Evolutionary conservation across 495 filamentous ascomycete species (phyloP), one percentile per base, ranked within the genome.

Genomic region (Bombardia bombarda): DNA sequence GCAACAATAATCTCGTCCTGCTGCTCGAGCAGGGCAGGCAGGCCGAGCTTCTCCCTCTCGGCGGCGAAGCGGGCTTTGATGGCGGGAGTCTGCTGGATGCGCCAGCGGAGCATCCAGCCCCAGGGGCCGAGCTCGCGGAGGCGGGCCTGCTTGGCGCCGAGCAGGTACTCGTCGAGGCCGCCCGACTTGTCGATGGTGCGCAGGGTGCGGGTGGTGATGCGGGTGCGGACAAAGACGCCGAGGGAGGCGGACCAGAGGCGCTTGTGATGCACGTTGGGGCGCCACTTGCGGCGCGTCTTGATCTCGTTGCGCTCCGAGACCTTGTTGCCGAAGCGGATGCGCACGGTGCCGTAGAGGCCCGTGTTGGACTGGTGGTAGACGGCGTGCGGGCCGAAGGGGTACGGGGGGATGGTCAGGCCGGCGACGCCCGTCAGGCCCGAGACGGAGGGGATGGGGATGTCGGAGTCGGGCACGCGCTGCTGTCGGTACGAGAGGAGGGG

Each of bases 251-350:
- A 84, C 65, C 73, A 92, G 14, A 97, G 63, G 35, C 80, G 76
- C 70, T 90, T 88, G 22, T 65, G 67, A 32, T 87, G 78, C 13
- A 96, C 82, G 62, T 97, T 97, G 24, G 89, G 89, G 41, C 82
- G 77, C 93, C 93, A 98, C 31, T 61, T 60, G 38, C 90, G 83
- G 30, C 87, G 80, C 30, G 88, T 87, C 62, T 95, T 95, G 68
- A 79, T 79, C 55, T 86, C 74, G 66, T 86, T 78, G 38, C 72
- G 69, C 50, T 79, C 63, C 20, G 86, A 87, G 34, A 96, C 87
- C 47, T 80, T 84, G 79, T 98, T 95, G 57, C 92, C 92, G 74
- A 87, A 92, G 44, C 82, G 86, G 67, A 92, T 88, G 40, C 73
- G 75, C 35, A 77, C 67, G 32, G 70, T 69, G 35, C 84, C 90